Evolutionary conservation across 1,284 basidiomycete species (phyloP).

Genomic region (Tremellales sp.): DNA sequence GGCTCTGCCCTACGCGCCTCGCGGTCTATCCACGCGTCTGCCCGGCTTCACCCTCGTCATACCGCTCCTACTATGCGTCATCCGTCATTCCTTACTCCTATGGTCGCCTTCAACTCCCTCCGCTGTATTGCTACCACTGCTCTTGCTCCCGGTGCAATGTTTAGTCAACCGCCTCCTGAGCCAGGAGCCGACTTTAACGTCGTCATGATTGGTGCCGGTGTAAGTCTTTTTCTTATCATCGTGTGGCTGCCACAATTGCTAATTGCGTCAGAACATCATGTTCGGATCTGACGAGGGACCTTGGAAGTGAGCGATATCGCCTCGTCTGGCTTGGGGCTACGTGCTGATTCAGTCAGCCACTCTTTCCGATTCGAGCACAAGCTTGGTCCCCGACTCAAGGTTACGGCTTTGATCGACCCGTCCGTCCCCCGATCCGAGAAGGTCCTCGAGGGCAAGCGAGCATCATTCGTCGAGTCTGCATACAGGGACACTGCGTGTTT

Average conservation of each 20-base stretch:
- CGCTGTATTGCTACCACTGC: constrained; percentile 40
- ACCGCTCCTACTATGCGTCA: not conserved
- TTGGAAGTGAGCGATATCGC: constrained; percentile 34
- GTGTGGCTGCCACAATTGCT: not conserved
- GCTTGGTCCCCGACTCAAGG: constrained; percentile 92
- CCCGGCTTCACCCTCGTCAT: constrained; percentile 23
- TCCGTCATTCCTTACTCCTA: not conserved
- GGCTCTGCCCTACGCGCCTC: constrained; percentile 1
- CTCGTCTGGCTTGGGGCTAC: not conserved
- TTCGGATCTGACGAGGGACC: constrained; percentile 78
- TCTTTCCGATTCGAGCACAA: constrained; percentile 94
- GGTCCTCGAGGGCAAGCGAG: constrained; percentile 84
- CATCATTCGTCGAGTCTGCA: constrained; percentile 87
- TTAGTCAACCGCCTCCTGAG: constrained; percentile 45
- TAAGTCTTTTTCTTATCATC: constrained; percentile 26
- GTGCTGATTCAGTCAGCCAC: constrained; percentile 63
- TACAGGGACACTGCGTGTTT: constrained; percentile 88
- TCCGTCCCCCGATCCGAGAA: constrained; percentile 72
- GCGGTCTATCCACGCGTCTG: constrained; percentile 16
- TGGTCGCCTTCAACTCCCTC: constrained; percentile 5
- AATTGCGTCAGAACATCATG: constrained; percentile 69
- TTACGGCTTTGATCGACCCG: constrained; percentile 91
- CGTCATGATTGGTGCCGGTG: constrained; percentile 82
- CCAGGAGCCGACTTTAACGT: constrained; percentile 73
- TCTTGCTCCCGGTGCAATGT: constrained; percentile 31